Base-by-base conservation (phyloP, 164 flowering plant species). In the Liquidambar formosana region DNA sequence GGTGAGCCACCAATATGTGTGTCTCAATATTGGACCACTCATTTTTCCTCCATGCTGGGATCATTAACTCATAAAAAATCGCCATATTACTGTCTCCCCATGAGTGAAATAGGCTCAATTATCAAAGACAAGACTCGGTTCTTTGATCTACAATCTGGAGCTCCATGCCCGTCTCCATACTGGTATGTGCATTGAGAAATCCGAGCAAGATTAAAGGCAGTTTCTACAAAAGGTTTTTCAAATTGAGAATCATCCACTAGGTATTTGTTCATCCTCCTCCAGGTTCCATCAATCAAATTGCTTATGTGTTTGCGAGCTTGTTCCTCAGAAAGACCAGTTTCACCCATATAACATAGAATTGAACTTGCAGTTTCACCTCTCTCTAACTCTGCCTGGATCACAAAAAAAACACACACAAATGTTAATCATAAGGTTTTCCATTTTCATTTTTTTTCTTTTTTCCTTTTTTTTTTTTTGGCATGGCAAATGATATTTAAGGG, bases 121-220 rank as follows among this genome's bases (percentile, higher is more conserved):
- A 76, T 57, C n/a, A 76, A 18, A 8, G 69, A 67, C 0, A 57
- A 3, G 25, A 79, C 65, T 8, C 64, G 58, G 1, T 68, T 64
- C 68, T 47, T 76, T 5, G 84, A n/a, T n/a, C n/a, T 49, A 6
- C 0, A 6, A 60, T 80, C 73, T 4, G 87, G 83, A 25, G 66
- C 61, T 22, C 87, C 83, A 74, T 71, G 71, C 0, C 78, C 79
- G 76, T 85, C 89, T 63, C 84, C 89, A 66, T 78, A 2, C 22
- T 84, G 81, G 70, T 86, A 84, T 4, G 71, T 60, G 64, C 81
- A 78, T 0, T 80, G 79, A 10, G 79, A 46, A 19, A 73, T 74
- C 54, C 85, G 70, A 25, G 82, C 87, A 62, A 77, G 76, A 53
- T 79, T 79, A 6, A 71, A 15, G 1, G 77, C 70, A 25, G 63